phyloP scores from a whole-genome alignment of 2,329 filamentous ascomycete species.

The Ascochyta lentis region DNA sequence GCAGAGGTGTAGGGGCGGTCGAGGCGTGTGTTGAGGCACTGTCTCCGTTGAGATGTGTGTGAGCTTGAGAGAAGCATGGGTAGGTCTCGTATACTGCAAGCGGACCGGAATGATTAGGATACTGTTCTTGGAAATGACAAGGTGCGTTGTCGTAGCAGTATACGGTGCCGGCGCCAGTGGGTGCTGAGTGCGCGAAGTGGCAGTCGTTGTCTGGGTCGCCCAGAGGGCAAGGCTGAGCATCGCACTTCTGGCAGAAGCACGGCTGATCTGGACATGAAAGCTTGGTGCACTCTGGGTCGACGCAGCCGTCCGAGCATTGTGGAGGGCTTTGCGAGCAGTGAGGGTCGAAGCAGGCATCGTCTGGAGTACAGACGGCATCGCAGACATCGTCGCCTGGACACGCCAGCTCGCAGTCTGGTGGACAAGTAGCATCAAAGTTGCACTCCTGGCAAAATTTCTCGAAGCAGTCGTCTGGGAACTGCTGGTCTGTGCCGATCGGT shows the following conservation, averaged over 20 bases:
- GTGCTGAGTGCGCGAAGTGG: slow-evolving; percentile 42
- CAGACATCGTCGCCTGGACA: slow-evolving; percentile 42
- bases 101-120: slow-evolving; percentile 29
- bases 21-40: slow-evolving; percentile 35
- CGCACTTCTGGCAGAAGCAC: slow-evolving; percentile 47
- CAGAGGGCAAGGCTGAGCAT: slow-evolving; percentile 39
- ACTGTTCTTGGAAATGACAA: slow-evolving; percentile 44
- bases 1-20: slow-evolving; percentile 34
- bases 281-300: slow-evolving; percentile 46
- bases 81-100: slow-evolving; percentile 39
- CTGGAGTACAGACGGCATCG: slow-evolving; percentile 35
- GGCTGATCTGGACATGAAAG: slow-evolving; percentile 36
- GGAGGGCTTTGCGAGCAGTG: slow-evolving; percentile 38
- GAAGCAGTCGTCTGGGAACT: slow-evolving; percentile 44
- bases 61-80: slow-evolving; percentile 39
- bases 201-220: slow-evolving; percentile 42
- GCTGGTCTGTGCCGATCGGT: slow-evolving; percentile 33
- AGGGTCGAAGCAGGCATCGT: slow-evolving; percentile 48
- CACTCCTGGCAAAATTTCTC: slow-evolving; percentile 47
- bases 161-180: slow-evolving; percentile 39
- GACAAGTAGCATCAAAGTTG: slow-evolving; percentile 37
- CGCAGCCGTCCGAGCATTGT: slow-evolving; percentile 42
- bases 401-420: slow-evolving; percentile 29
- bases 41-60: slow-evolving; percentile 23
- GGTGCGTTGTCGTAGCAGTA: slow-evolving; percentile 44